Evolutionary conservation across 768 basidiomycete genomes (phyloP), one percentile per base, ranked within the genome.

Genomic region (Suillus luteus): DNA sequence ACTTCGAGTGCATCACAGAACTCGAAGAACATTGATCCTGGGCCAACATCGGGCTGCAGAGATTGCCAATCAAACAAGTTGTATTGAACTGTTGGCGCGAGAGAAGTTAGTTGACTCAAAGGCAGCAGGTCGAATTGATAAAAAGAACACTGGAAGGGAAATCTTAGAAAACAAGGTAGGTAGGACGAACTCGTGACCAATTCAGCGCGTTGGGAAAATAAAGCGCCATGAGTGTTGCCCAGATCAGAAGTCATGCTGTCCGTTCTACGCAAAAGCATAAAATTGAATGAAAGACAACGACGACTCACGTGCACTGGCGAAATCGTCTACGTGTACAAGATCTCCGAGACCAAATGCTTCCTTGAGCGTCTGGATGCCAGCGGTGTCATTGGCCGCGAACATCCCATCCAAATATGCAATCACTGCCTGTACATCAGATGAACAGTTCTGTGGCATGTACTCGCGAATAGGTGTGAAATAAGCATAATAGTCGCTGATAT

Each of bases 391-490:
- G 4, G 76, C 76, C 0, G 75, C 73, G 67, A 89, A 85, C 7
- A 85, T 83, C 60, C 79, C 59, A 69, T 91, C 90, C 44, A 91
- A 75, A 67, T 89, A 81, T 6, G 81, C 69, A 60, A 91, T 81
- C 17, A 87, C 88, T 5, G 82, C 82, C 71, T 89, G 77, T 37
- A 91, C 81, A 68, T 92, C 91, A 0, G 87, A 82, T 9, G 89
- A 90, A 75, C 91, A 92, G 72, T 92, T 92, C 66, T 67, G 66
- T 2, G 89, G 86, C 88, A 90, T 91, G 68, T 84, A 76, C 67
- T 83, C 78, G 17, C 85, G 85, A 67, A 89, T 84, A 14, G 89
- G 89, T 64, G 90, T 89, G 72, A 89, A 91, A 69, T 91, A 92
- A 66, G 78, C 79, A 31, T 68, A 67, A 51, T 62, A 71, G n/a